Percentiles rank a stretch among this genome's conserved stretches.
These are phyloP conservation scores for Gynostemma pentaphyllum DNA, from an alignment of 306 rosid species.

Conservation along the genomic window DNA sequence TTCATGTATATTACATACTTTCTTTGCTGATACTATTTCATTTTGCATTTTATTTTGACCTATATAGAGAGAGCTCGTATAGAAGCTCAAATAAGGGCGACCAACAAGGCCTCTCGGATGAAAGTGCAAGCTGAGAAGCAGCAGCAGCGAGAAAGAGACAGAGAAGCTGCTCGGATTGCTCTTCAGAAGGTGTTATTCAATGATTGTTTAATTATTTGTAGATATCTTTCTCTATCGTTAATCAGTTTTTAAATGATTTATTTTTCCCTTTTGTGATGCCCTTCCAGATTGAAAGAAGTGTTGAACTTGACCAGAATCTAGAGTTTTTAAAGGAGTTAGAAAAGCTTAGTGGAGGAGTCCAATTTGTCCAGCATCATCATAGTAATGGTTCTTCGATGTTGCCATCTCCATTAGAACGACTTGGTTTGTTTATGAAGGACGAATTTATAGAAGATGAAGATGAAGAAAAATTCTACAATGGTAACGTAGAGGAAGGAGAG, in stretches of 20 bases:
- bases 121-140: slow-evolving; percentile 43
- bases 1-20: too few species aligned
- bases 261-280: background rate
- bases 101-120: slow-evolving; percentile 47
- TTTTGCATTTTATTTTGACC: background rate
- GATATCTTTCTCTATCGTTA: too few species aligned
- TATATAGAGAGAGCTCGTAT: slow-evolving; percentile 58
- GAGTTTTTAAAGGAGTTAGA: slow-evolving; percentile 54
- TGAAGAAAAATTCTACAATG: slow-evolving; percentile 31
- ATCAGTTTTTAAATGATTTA: too few species aligned
- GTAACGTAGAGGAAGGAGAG: slow-evolving; percentile 56
- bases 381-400: slow-evolving; percentile 14
- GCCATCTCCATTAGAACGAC: slow-evolving; percentile 50
- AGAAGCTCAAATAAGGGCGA: slow-evolving; percentile 66
- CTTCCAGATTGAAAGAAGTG: slow-evolving; percentile 56
- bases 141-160: slow-evolving; percentile 53
- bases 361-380: slow-evolving; percentile 15
- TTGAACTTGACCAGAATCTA: slow-evolving; percentile 50
- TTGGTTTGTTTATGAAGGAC: slow-evolving; percentile 70
- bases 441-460: slow-evolving; percentile 40
- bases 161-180: slow-evolving; percentile 76
- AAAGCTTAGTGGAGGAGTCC: slow-evolving; percentile 39
- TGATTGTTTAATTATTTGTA: background rate
- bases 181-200: slow-evolving; percentile 47
- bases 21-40: too few species aligned